Conservation (phyloP, 2,329 filamentous ascomycete species). For the Erysiphe neolycopersici region DNA sequence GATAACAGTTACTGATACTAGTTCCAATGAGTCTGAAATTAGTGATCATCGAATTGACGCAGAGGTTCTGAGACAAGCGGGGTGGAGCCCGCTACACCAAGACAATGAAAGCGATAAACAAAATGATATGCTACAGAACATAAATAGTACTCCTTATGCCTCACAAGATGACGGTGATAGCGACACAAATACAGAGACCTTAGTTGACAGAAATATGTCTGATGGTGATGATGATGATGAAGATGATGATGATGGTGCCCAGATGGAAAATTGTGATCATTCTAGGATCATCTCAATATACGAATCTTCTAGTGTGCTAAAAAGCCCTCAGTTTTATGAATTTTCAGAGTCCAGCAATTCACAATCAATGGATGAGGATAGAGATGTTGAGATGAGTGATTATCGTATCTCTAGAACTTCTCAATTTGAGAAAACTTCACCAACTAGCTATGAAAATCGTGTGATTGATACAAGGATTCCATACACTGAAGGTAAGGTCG, state of each 20-base stretch:
- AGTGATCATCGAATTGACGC: slow-evolving; percentile 9
- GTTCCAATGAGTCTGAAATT: slow-evolving; percentile 9
- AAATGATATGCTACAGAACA: slow-evolving; percentile 1
- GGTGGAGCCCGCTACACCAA: slow-evolving; percentile 14
- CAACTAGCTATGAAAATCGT: no score
- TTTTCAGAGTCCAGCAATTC: neutral
- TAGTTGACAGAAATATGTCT: neutral
- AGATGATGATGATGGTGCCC: neutral
- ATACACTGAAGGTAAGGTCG: no score
- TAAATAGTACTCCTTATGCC: neutral
- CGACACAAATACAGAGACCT: slow-evolving; percentile 8
- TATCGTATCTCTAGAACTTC: no score
- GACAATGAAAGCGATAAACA: slow-evolving; percentile 10
- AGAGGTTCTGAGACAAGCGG: slow-evolving; percentile 7
- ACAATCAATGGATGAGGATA: neutral
- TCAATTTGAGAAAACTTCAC: no score
- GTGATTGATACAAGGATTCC: no score
- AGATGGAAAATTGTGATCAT: neutral
- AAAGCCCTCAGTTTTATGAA: neutral
- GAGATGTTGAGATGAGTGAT: neutral
- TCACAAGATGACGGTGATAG: slow-evolving; percentile 3
- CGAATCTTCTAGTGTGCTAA: neutral
- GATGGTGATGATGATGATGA: no score
- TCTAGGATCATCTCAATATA: neutral
- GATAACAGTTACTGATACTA: slow-evolving; percentile 5